A percentile compares a stretch with the other conserved stretches of the same genome.
These are phyloP conservation scores for Eragrostis nindensis DNA, from an alignment of 176 grass and related monocot genomes.

Conservation along the genomic window DNA sequence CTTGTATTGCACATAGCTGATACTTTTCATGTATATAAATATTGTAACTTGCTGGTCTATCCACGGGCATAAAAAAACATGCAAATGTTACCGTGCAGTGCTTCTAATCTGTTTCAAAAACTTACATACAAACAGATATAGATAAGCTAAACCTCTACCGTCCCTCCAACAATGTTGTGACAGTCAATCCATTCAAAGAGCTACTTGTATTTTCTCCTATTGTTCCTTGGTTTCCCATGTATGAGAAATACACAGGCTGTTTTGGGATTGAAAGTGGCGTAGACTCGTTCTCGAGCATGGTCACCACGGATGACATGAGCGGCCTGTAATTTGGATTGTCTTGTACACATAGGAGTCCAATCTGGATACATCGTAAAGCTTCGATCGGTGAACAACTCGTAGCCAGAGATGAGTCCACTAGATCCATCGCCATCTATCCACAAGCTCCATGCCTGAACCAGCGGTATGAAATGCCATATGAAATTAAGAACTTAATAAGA, in stretches of 20 bases:
- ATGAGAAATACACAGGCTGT: slow-evolving; percentile 41
- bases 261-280: slow-evolving; percentile 35
- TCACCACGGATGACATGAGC: slow-evolving; percentile 48
- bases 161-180: slow-evolving; percentile 10
- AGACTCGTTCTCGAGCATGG: slow-evolving; percentile 52
- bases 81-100: too few species aligned
- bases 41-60: too few species aligned
- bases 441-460: slow-evolving; percentile 56
- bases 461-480: neutral
- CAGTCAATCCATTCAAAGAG: slow-evolving; percentile 22
- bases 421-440: slow-evolving; percentile 57
- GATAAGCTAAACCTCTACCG: neutral
- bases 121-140: neutral
- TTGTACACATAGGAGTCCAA: slow-evolving; percentile 67
- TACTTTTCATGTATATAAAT: too few species aligned
- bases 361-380: slow-evolving; percentile 49
- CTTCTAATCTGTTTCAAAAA: neutral
- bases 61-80: too few species aligned
- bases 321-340: slow-evolving; percentile 55
- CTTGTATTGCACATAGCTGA: too few species aligned
- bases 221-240: neutral
- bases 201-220: slow-evolving; percentile 13
- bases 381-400: slow-evolving; percentile 14
- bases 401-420: slow-evolving; percentile 33
- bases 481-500: neutral